Base-by-base conservation (phyloP, 1,284 basidiomycete genomes). In the Boletus calvinii region DNA sequence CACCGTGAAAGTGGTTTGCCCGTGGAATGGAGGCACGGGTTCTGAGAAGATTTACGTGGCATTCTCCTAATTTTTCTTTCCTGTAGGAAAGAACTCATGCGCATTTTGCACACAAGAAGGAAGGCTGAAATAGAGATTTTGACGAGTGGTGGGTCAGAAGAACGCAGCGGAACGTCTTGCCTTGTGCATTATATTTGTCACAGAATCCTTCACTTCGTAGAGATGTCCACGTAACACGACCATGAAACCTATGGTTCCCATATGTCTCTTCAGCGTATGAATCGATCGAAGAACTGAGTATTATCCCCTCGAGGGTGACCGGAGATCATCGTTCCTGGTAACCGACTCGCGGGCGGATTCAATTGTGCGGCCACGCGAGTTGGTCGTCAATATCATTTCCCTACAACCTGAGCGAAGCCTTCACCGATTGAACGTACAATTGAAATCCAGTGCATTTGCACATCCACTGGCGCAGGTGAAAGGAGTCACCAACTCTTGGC, bases 101-200 rank as follows among this genome's bases (percentile, higher is more conserved):
- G 81, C 58, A 92, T 96, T 81, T 70, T 96, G 29, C 83, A 89
- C 65, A 77, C 74, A 6, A 80, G 87, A 35, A 81, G 84, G 46
- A 97, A 97, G 69, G 93, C 93, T 2, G 94, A 96, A 71, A 94
- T 93, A 53, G 90, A 96, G 68, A 77, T 92, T 39, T 67, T 95
- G 46, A 68, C 75, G 6, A 50, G 50, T 6, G 35, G 48, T 10
- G 42, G 49, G 31, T 46, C 47, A 6, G 53, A 55, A 32, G 53
- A 48, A 22, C 40, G n/a, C 18, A 53, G 53, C n/a, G 62, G 58
- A 26, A 50, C 55, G n/a, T 46, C 59, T 3, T 39, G 46, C 36
- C 56, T 68, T 2, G 56, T 65, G 49, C 58, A 58, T 45, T 71
- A 71, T 43, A 17, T 71, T 34, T 57, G 59, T 17, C 67, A 44